Evolutionary conservation across 148 eudicot genomes (phyloP), one percentile per base, ranked within the genome.

Genomic region (Camellia granthamiana): DNA sequence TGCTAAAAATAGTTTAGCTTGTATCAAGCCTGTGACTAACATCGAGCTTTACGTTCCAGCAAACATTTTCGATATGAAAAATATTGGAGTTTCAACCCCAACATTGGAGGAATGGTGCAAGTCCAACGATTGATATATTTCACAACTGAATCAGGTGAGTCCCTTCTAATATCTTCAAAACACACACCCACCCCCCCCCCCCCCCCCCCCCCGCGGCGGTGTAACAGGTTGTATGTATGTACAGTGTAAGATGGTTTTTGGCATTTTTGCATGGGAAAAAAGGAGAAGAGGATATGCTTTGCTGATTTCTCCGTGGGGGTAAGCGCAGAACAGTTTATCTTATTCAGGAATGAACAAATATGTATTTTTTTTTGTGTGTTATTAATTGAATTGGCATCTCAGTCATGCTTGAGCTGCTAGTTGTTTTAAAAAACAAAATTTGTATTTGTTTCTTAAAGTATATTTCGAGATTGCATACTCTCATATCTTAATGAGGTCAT

Each of bases 41-140:
- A 19, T 75, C 51, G 14, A 52, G 44, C 58, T 70, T 58, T 1
- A 60, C 13, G 47, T 76, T 61, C 78, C 91, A 95, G 98, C 97
- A 23, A 95, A 93, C 83, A 79, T 95, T 4, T 77, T 75, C 2
- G 97, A 95, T 85, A 93, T 93, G 97, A 89, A 82, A 71, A 93
- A 92, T 72, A 79, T 95, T 67, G 97, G 94, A 74, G 94, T 95
- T 62, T 87, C 89, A 18, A 90, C 93, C 55, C 94, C 94, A 72
- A 93, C 93, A 46, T 85, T 95, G 67, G 88, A 88, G 66, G 97
- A 87, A 77, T 95, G 98, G 98, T 83, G 90, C 83, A 59, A 81
- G 23, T 81, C 81, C 15, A 67, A 82, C 44, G 67, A 77, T 65
- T 89, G 79, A 84, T 78, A 54, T 51, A 18, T 77, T 38, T 76